phyloP scores from a whole-genome alignment of 768 basidiomycete genomes.

The Russula sp. region DNA sequence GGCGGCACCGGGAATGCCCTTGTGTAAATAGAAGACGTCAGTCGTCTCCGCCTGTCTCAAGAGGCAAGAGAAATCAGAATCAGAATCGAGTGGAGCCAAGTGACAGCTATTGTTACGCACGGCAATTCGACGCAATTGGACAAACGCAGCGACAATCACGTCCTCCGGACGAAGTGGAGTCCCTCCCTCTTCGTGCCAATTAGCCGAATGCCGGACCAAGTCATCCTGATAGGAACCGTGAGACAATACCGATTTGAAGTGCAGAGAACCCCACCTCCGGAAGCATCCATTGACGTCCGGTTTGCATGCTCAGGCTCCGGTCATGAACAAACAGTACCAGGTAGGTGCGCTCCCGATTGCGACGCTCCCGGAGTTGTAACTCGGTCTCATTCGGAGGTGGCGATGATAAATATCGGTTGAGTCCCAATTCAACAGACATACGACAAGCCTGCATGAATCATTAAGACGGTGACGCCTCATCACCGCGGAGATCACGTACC shows the following conservation, averaged over 20 bases:
- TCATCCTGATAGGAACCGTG: constrained; percentile 49
- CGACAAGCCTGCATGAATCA: constrained; percentile 60
- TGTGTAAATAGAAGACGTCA: constrained; percentile 62
- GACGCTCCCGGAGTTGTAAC: constrained; percentile 66
- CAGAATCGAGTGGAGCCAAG: not conserved
- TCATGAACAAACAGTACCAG: constrained; percentile 85
- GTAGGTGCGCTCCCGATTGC: constrained; percentile 83
- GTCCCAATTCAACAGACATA: constrained; percentile 80
- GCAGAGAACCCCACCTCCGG: constrained; percentile 49
- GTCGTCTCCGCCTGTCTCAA: constrained; percentile 66
- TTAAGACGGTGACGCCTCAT: constrained; percentile 11
- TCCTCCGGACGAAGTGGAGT: constrained; percentile 65
- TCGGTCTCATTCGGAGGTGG: constrained; percentile 61
- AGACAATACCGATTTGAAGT: constrained; percentile 8
- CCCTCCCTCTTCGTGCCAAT: constrained; percentile 68
- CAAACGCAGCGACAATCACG: constrained; percentile 74
- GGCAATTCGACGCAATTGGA: constrained; percentile 75
- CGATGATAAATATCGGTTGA: constrained; percentile 63
- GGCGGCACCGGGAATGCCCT: constrained; percentile 43
- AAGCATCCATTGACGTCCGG: constrained; percentile 85
- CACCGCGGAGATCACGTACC: constrained; percentile 43
- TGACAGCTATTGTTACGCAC: constrained; percentile 42
- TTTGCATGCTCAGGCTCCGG: constrained; percentile 81
- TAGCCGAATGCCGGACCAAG: constrained; percentile 61
- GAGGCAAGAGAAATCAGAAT: constrained; percentile 20